Percentiles rank a stretch among this genome's conserved stretches.
Conservation (phyloP, 2,329 filamentous ascomycete species). For the Trichoderma pleuroti region DNA sequence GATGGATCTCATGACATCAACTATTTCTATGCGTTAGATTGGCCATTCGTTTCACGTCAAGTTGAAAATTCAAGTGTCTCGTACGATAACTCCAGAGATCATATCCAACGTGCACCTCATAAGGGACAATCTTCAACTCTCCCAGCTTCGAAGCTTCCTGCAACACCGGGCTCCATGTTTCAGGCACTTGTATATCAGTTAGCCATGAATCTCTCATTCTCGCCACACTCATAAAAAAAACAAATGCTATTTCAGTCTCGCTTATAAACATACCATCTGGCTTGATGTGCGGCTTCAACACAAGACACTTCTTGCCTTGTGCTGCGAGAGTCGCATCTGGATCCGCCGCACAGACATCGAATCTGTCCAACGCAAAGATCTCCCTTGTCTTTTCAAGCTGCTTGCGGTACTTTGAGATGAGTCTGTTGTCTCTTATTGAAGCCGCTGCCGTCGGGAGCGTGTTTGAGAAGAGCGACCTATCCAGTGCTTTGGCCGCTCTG, state of each 20-base stretch:
- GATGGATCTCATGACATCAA: conserved; percentile 78
- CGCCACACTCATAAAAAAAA: background rate
- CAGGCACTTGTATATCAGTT: conserved; percentile 38
- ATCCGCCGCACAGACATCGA: conserved; percentile 61
- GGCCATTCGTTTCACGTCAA: background rate
- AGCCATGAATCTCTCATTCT: background rate
- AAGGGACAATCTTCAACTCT: conserved; percentile 70
- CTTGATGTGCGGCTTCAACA: conserved; percentile 56
- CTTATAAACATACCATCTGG: conserved; percentile 14
- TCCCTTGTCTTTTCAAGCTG: conserved; percentile 64
- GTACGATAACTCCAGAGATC: conserved; percentile 79
- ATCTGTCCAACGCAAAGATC: conserved; percentile 59
- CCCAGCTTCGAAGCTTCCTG: conserved; percentile 64
- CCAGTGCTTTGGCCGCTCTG: conserved; percentile 73
- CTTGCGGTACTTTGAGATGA: conserved; percentile 69
- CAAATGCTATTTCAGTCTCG: background rate
- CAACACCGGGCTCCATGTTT: conserved; percentile 73
- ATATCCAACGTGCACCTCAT: conserved; percentile 73
- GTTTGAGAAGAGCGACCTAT: conserved; percentile 78
- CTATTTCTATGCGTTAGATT: conserved; percentile 37
- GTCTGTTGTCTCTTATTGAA: conserved; percentile 67
- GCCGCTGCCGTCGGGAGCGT: conserved; percentile 75
- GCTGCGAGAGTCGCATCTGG: conserved; percentile 53
- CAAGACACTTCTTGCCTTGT: conserved; percentile 58
- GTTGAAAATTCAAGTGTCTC: background rate